Base-by-base conservation (phyloP, 1,284 basidiomycete species). In the Takashimella tepidaria region DNA sequence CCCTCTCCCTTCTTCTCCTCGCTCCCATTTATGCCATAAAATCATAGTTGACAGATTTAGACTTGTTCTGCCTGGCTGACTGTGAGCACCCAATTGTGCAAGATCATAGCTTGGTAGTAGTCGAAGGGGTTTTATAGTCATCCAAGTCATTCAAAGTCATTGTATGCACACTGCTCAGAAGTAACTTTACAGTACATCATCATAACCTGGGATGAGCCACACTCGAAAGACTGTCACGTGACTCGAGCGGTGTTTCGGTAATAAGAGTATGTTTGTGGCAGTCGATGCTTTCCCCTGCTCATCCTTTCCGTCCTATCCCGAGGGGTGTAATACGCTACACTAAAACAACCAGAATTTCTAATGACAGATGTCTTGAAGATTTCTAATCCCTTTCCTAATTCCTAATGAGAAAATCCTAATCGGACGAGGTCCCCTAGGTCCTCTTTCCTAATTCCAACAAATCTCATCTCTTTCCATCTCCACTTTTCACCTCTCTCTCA, bases 111-210 rank as follows among this genome's bases (percentile, higher is more conserved):
- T 54, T 37, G 53, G 49, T 52, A 49, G 24, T 43, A 51, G 31
- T 37, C 21, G 21, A 19, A 16, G 42, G 55, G 51, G 47, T 40
- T 46, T 50, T 50, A 43, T 45, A 56, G 50, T 50, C 55, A 56
- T 51, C 22, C 54, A 53, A 50, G 47, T 57, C 49, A 53, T 47
- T 53, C 41, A 19, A n/a, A 49, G 51, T 52, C 54, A 53, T 54
- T 57, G 56, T 54, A 57, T 47, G 56, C 56, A 47, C 51, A 57
- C 56, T 57, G 56, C 56, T 57, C 56, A 57, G 56, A 57, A 57
- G 56, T 37, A 37, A 8, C 10, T 8, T 37, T 37, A 16, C 8
- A 37, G 31, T 16, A 16, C 16, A 37, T 37, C 31, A n/a, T n/a
- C n/a, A n/a, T n/a, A n/a, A n/a, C n/a, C n/a, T n/a, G n/a, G n/a